phyloP scores from a whole-genome alignment of 352 stramenopile genomes.

The Pseudoperonospora humuli region DNA sequence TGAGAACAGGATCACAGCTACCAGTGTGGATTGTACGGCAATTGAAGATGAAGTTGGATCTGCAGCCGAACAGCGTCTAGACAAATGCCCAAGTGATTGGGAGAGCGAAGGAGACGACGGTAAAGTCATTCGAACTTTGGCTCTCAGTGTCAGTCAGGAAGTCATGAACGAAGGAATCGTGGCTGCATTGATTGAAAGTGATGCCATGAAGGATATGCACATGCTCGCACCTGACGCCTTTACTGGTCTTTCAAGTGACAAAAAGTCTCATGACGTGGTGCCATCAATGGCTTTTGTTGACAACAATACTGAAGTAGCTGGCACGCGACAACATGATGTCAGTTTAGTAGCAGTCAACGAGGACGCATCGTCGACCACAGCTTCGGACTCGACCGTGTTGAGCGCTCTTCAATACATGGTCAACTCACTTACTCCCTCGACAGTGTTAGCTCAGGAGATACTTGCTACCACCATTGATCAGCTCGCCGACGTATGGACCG shows the following conservation, averaged over 20 bases:
- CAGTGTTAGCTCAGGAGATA: slow-evolving; percentile 14
- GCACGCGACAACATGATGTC: background rate
- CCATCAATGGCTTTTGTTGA: background rate
- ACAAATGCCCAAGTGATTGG: background rate
- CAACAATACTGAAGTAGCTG: slow-evolving; percentile 6
- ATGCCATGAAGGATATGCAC: slow-evolving; percentile 9
- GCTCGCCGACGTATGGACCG: background rate
- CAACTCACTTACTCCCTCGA: slow-evolving; percentile 10
- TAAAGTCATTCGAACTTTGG: background rate
- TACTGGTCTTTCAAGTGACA: background rate
- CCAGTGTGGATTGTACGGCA: background rate
- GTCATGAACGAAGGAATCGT: slow-evolving; percentile 10
- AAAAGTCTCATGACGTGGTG: background rate
- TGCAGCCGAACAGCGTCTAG: background rate
- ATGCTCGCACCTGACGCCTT: background rate
- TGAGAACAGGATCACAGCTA: background rate
- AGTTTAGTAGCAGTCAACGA: background rate
- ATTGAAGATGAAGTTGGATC: background rate
- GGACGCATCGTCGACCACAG: background rate
- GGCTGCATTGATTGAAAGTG: slow-evolving; percentile 13
- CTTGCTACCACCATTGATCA: slow-evolving; percentile 12
- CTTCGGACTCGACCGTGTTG: slow-evolving; percentile 8
- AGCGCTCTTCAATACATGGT: slow-evolving; percentile 20
- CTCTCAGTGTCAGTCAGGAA: slow-evolving; percentile 4
- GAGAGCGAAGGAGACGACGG: slow-evolving; percentile 11